Evolutionary conservation across 805 yeast genomes (phyloP).

Genomic region (Suhomyces sp.): DNA sequence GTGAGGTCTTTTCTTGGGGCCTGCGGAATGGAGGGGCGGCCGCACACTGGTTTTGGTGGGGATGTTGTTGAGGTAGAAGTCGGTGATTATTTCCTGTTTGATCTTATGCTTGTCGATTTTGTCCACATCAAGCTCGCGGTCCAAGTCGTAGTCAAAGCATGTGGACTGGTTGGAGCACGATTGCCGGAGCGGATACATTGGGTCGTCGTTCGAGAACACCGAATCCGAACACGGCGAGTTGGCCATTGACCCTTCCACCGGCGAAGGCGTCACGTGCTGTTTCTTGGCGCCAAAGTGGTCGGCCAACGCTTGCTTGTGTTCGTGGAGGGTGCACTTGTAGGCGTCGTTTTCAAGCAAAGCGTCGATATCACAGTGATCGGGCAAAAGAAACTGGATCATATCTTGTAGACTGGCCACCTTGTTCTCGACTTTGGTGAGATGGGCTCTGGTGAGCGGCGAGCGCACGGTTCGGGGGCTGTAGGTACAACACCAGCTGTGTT

Average conservation of each 20-base stretch:
- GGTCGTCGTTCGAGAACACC: constrained; percentile 22
- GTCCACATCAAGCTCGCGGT: not conserved
- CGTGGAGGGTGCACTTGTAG: constrained; percentile 9
- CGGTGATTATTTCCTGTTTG: constrained; percentile 41
- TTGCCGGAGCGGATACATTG: constrained; percentile 10
- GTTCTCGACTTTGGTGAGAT: constrained; percentile 72
- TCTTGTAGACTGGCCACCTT: constrained; percentile 29
- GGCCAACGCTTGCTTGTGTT: not conserved
- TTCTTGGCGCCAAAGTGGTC: not conserved
- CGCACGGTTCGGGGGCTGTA: constrained; percentile 78
- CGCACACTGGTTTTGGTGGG: constrained; percentile 23
- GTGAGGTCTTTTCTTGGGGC: not conserved
- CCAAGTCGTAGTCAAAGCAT: constrained; percentile 4
- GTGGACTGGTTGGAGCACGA: constrained; percentile 13
- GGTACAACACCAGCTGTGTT: constrained; percentile 69
- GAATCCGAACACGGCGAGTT: constrained; percentile 25
- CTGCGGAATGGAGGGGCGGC: constrained; percentile 1
- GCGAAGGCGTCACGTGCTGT: not conserved
- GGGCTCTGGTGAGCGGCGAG: constrained; percentile 78
- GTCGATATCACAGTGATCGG: constrained; percentile 20
- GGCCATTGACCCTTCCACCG: constrained; percentile 10
- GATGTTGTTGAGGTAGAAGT: constrained; percentile 36
- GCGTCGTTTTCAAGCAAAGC: constrained; percentile 14
- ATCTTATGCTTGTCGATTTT: constrained; percentile 20
- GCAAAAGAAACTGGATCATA: constrained; percentile 31